phyloP scores from a whole-genome alignment of 169 alveolate species.

The Plasmodium berghei region DNA sequence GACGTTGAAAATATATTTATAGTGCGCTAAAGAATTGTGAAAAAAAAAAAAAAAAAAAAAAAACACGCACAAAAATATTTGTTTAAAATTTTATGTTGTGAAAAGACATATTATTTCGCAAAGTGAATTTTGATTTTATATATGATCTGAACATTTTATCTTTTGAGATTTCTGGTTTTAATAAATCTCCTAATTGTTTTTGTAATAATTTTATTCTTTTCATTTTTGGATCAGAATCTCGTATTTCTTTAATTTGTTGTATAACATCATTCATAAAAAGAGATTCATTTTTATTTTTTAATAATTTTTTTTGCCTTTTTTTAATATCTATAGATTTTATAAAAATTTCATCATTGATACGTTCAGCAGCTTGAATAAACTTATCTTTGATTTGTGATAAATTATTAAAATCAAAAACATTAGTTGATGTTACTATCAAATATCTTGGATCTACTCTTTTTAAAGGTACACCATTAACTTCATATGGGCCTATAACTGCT shows the following conservation, averaged over 20 bases:
- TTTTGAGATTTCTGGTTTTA: slow-evolving; percentile 82
- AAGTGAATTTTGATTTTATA: slow-evolving; percentile 92
- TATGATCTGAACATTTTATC: slow-evolving; percentile 85
- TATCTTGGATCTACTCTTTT: slow-evolving; percentile 97
- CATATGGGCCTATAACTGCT: slow-evolving; percentile 97
- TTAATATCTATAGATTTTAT: slow-evolving; percentile 84
- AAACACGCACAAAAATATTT: not conserved
- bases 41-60: not conserved
- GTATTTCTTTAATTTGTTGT: slow-evolving; percentile 74
- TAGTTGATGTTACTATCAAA: slow-evolving; percentile 96
- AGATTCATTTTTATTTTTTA: slow-evolving; percentile 83
- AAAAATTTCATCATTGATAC: slow-evolving; percentile 82
- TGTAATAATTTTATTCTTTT: slow-evolving; percentile 79
- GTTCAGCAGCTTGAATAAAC: slow-evolving; percentile 78
- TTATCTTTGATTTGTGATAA: slow-evolving; percentile 81
- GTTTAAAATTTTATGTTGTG: slow-evolving; percentile 93
- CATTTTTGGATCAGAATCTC: slow-evolving; percentile 61
- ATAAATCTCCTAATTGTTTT: slow-evolving; percentile 82
- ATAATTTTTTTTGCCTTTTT: slow-evolving; percentile 86
- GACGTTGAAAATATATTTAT: not conserved
- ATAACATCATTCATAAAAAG: slow-evolving; percentile 87
- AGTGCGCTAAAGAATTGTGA: not conserved
- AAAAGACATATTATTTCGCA: slow-evolving; percentile 92
- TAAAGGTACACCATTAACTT: slow-evolving; percentile 97
- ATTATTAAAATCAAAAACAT: slow-evolving; percentile 87